These are phyloP conservation scores for Chaetomiaceae sp. DNA, from an alignment of 2,329 filamentous ascomycete genomes.

Conservation along the genomic window DNA sequence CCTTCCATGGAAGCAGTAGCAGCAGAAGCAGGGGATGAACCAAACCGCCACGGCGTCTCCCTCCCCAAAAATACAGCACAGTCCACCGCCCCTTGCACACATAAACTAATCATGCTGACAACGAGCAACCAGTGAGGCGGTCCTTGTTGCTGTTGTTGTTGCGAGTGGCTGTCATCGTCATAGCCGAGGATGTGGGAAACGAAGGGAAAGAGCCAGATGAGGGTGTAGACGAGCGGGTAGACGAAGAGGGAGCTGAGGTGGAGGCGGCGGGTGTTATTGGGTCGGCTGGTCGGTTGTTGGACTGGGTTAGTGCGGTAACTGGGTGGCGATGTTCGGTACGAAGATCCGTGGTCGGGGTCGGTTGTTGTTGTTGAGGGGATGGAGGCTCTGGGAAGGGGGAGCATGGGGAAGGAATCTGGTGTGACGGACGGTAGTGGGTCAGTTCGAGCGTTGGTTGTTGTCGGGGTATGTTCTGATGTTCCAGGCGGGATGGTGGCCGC, in stretches of 20 bases:
- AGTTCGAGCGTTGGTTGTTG: background rate
- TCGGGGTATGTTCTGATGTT: background rate
- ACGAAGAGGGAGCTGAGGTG: conserved; percentile 71
- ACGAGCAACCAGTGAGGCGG: conserved; percentile 55
- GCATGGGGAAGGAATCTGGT: background rate
- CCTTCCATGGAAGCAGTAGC: no score
- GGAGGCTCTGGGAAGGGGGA: background rate
- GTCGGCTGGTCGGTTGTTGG: conserved; percentile 35
- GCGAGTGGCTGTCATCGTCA: conserved; percentile 29
- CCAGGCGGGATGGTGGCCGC: background rate
- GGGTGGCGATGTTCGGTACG: background rate
- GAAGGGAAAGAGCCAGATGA: conserved; percentile 70
- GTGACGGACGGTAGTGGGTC: background rate
- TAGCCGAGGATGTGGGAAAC: conserved; percentile 59
- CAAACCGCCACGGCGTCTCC: conserved; percentile 67
- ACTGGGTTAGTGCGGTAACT: background rate
- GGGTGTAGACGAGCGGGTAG: conserved; percentile 68
- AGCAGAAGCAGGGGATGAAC: no score
- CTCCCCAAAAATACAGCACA: conserved; percentile 63
- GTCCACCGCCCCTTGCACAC: conserved; percentile 63
- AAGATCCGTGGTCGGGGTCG: background rate
- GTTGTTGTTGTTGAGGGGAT: background rate
- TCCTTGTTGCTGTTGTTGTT: conserved; percentile 14
- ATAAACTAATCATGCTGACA: conserved; percentile 54
- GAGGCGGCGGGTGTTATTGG: conserved; percentile 57